Percentiles rank a stretch among this genome's conserved stretches.
These are phyloP conservation scores for Saccharomycopsis lassenensis DNA, from an alignment of 805 yeast genomes.

Conservation along the genomic window DNA sequence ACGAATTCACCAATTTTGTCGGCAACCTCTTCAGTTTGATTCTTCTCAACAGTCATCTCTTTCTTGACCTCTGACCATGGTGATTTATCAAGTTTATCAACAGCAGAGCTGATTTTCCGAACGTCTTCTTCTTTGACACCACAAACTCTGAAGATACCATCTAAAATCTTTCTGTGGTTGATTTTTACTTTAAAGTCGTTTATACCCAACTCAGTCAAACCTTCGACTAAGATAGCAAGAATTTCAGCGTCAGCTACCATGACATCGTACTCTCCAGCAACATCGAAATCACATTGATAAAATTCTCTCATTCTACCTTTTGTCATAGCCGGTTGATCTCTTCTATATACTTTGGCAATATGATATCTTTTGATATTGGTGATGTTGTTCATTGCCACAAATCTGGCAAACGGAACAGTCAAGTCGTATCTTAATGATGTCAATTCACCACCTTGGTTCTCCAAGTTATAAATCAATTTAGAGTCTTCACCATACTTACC, in stretches of 20 bases:
- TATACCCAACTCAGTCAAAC: slow-evolving; percentile 74
- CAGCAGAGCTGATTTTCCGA: slow-evolving; percentile 87
- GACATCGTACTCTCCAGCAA: slow-evolving; percentile 84
- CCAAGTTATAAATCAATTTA: slow-evolving; percentile 86
- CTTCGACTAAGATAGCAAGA: slow-evolving; percentile 72
- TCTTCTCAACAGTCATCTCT: slow-evolving; percentile 88
- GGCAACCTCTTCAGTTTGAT: slow-evolving; percentile 84
- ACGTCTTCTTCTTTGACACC: slow-evolving; percentile 94
- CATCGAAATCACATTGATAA: slow-evolving; percentile 96
- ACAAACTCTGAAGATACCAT: slow-evolving; percentile 90
- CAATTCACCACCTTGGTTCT: slow-evolving; percentile 98
- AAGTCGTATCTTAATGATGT: slow-evolving; percentile 92
- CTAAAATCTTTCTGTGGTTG: slow-evolving; percentile 91
- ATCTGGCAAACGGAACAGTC: slow-evolving; percentile 97
- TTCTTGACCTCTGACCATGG: slow-evolving; percentile 93
- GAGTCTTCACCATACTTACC: slow-evolving; percentile 99
- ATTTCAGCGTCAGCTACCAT: slow-evolving; percentile 97
- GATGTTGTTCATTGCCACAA: slow-evolving; percentile 89
- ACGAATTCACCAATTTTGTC: slow-evolving; percentile 89
- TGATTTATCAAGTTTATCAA: slow-evolving; percentile 87
- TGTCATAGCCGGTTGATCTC: slow-evolving; percentile 99
- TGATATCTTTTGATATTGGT: slow-evolving; percentile 88
- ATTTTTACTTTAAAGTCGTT: slow-evolving; percentile 82
- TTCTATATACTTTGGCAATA: slow-evolving; percentile 95
- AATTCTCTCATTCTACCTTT: slow-evolving; percentile 99